Base-by-base conservation (phyloP, 345 rosid species). In the Angophora floribunda region DNA sequence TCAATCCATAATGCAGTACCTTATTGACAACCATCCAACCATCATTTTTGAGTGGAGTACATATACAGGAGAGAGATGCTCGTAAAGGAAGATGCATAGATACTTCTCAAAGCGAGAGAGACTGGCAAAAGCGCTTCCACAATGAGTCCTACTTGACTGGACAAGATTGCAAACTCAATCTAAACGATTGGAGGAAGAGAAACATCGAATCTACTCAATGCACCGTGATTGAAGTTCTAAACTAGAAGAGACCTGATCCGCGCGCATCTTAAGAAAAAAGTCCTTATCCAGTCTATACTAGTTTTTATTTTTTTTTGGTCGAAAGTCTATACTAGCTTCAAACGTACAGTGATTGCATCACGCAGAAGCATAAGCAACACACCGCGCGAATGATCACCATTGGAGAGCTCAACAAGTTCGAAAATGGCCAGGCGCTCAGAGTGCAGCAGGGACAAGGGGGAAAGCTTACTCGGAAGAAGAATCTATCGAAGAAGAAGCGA, bases 381-480 rank as follows among this genome's bases (percentile, higher is more conserved):
- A 70, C 82, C 45, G 49, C 82, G 47, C 49, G 82, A 75, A 9
- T 67, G 17, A 75, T 9, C 49, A 75, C 41, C 45, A 14, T 61
- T 30, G 51, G 82, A 75, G 13, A 75, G 86, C 49, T 65, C 61
- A 87, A 87, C 75, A 87, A 57, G n/a, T 75, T 75, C 28, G 85
- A 75, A 32, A 78, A 45, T 52, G 22, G 28, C 52, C 24, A 86
- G 7, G 51, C 28, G 82, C 88, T 67, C 52, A 13, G 86, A 79
- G 50, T 12, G 50, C 7, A 12, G 28, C 5, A 12, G 67, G 44
- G 9, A 14, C 36, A 28, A 90, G 41, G 49, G 41, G 51, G 63
- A 88, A 79, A 87, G 63, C 95, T 91, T 94, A 97, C 99, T 55
- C 94, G 97, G 92, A 95, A 98, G 92, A 97, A 87, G 95, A 92